These are phyloP conservation scores for Beauveria bassiana DNA, from an alignment of 2,329 filamentous ascomycete genomes.

Conservation along the genomic window DNA sequence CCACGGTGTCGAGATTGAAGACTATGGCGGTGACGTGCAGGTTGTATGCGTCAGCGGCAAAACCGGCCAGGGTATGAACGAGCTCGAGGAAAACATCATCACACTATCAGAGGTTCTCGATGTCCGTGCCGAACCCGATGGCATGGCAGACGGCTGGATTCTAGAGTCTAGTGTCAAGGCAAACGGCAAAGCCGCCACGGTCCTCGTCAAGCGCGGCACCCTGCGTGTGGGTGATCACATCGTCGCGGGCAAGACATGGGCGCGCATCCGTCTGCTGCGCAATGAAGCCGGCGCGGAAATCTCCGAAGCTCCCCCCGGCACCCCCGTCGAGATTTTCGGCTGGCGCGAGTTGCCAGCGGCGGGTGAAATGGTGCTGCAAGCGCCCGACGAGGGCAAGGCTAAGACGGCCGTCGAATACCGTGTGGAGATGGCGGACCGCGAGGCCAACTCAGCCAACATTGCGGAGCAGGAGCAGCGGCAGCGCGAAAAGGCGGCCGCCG, in stretches of 20 bases:
- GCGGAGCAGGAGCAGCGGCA: constrained; percentile 61
- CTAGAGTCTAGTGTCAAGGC: constrained; percentile 85
- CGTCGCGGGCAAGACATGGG: constrained; percentile 83
- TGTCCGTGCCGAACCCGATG: constrained; percentile 69
- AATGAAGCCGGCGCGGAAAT: constrained; percentile 77
- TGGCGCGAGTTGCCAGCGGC: constrained; percentile 79
- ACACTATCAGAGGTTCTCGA: constrained; percentile 86
- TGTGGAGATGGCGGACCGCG: constrained; percentile 60
- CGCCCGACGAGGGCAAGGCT: constrained; percentile 68
- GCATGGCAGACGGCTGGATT: constrained; percentile 84
- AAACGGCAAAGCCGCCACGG: constrained; percentile 76
- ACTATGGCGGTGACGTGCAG: constrained; percentile 90
- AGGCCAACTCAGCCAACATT: constrained; percentile 71
- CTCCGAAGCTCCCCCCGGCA: constrained; percentile 71
- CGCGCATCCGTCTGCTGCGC: constrained; percentile 71
- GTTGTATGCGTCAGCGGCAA: constrained; percentile 87
- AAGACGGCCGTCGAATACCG: constrained; percentile 73
- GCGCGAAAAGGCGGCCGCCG: constrained; percentile 41
- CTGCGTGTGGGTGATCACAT: constrained; percentile 73
- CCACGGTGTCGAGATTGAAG: constrained; percentile 85
- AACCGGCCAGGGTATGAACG: constrained; percentile 83
- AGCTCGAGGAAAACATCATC: constrained; percentile 84
- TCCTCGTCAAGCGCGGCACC: constrained; percentile 83
- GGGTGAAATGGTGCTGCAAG: constrained; percentile 82
- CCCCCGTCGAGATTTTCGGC: constrained; percentile 87